Percentiles rank a stretch among this genome's conserved stretches.
Conservation (phyloP, 768 basidiomycete species). For the Nevesoporus exiguus region DNA sequence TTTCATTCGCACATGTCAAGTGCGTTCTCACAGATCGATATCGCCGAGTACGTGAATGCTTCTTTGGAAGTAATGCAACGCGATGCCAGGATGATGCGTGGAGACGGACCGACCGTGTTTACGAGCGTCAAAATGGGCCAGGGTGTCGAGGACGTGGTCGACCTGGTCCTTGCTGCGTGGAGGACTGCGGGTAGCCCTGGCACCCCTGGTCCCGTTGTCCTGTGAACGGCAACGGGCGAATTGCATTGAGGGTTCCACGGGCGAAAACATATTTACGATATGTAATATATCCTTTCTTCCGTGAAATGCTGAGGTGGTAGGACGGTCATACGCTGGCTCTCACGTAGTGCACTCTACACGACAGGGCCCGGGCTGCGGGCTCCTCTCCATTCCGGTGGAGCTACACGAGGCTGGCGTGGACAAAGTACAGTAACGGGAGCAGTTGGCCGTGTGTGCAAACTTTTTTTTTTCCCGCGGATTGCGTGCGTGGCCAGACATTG, state of each 20-base stretch:
- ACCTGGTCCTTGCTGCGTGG: conserved; percentile 88
- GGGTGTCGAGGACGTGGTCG: conserved; percentile 79
- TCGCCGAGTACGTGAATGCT: conserved; percentile 89
- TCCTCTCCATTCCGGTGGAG: no score
- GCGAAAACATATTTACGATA: not conserved
- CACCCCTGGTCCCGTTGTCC: conserved; percentile 37
- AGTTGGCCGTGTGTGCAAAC: no score
- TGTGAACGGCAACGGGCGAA: conserved; percentile 14
- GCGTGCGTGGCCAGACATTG: not conserved
- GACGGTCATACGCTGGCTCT: conserved; percentile 5
- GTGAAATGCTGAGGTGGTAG: not conserved
- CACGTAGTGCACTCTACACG: not conserved
- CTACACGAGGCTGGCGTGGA: not conserved
- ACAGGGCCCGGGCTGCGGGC: conserved; percentile 1
- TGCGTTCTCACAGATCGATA: conserved; percentile 66
- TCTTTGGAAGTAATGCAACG: conserved; percentile 93
- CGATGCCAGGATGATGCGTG: conserved; percentile 91
- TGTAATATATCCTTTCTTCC: not conserved
- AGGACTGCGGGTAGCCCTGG: conserved; percentile 75
- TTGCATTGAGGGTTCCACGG: not conserved
- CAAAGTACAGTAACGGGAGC: not conserved
- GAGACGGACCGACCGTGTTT: conserved; percentile 91
- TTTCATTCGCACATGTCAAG: not conserved
- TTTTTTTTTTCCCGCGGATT: not conserved
- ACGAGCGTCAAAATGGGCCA: conserved; percentile 74